Percentiles rank a stretch among this genome's conserved stretches.
These are phyloP conservation scores for Saussurea involucrata DNA, from an alignment of 129 eudicot genomes.

Conservation along the genomic window DNA sequence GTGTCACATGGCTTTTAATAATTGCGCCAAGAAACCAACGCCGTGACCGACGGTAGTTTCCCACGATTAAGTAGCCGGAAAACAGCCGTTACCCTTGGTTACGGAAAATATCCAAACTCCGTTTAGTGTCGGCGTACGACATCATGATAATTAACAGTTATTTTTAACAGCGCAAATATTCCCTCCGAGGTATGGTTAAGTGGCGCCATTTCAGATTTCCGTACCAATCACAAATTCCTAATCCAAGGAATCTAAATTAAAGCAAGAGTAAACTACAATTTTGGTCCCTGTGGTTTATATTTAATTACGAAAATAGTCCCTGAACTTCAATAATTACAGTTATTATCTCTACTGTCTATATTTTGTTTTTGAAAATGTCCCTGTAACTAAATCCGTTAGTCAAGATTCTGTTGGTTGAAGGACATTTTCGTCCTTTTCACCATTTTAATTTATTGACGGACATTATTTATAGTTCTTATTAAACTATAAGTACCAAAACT, in stretches of 20 bases:
- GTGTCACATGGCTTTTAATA: slow-evolving; percentile 31
- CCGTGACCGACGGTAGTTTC: not conserved
- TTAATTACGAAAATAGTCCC: no score
- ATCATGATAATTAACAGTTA: not conserved
- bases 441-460: no score
- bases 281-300: no score
- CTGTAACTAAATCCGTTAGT: no score
- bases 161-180: slow-evolving; percentile 24
- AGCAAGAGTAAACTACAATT: no score
- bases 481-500: no score
- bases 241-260: slow-evolving; percentile 1
- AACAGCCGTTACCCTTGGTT: slow-evolving; percentile 5
- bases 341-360: no score
- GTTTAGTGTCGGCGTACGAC: slow-evolving; percentile 25
- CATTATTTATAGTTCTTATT: no score
- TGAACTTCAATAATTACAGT: no score
- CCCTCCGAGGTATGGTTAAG: slow-evolving; percentile 21
- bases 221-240: slow-evolving; percentile 20
- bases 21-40: slow-evolving; percentile 29
- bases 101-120: slow-evolving; percentile 1
- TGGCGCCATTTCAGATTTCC: slow-evolving; percentile 32
- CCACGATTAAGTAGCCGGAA: slow-evolving; percentile 9
- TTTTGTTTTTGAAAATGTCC: no score
- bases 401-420: no score
- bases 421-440: no score